Evolutionary conservation across 257 asterid species (phyloP).

Genomic region (Solanum corneliomulleri): DNA sequence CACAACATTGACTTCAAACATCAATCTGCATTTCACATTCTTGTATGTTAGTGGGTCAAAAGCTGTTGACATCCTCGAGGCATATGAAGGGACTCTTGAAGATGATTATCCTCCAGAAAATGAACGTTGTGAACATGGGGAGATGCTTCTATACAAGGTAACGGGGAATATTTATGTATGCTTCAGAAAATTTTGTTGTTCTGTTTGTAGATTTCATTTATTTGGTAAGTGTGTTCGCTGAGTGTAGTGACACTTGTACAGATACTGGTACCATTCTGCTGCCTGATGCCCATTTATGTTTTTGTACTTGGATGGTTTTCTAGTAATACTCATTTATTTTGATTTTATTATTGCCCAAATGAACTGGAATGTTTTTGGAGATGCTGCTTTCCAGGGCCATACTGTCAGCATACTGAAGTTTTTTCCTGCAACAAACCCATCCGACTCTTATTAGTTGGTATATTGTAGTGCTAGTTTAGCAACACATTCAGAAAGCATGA

Average conservation of each 20-base stretch:
- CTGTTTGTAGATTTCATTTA: neutral
- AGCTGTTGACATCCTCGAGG: constrained; percentile 96
- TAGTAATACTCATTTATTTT: neutral
- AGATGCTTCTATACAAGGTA: constrained; percentile 99
- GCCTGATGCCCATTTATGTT: neutral
- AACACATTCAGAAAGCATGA: neutral
- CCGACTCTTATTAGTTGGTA: neutral
- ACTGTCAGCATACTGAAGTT: neutral
- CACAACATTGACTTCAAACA: neutral
- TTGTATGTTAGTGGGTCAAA: constrained; percentile 59
- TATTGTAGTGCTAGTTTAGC: neutral
- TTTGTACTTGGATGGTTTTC: neutral
- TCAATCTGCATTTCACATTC: neutral
- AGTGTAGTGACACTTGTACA: neutral
- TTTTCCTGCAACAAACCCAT: neutral
- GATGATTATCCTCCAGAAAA: constrained; percentile 95
- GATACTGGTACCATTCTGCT: neutral
- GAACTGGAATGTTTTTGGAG: neutral
- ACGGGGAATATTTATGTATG: neutral
- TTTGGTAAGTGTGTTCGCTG: neutral
- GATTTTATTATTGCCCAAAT: neutral
- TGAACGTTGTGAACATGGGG: constrained; percentile 94
- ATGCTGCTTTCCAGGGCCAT: neutral
- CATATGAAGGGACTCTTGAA: constrained; percentile 98
- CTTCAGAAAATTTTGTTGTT: neutral